Evolutionary conservation across 805 yeast species (phyloP).

Genomic region (Candida gorgasii): DNA sequence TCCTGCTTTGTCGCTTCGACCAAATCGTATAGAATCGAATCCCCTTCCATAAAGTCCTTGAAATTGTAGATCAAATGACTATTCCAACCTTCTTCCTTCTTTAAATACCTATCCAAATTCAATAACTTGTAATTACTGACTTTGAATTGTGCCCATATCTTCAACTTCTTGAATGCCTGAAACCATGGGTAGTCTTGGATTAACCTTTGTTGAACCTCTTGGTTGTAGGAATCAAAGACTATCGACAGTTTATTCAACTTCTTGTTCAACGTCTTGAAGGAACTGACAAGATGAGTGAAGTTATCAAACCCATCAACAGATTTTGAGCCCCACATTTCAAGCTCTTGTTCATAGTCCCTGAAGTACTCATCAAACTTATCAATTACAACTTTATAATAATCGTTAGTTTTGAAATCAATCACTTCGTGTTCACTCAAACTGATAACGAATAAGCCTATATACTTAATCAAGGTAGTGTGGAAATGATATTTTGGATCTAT

Average conservation of each 20-base stretch:
- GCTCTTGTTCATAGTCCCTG: conserved; percentile 9
- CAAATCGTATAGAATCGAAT: conserved; percentile 18
- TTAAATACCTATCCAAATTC: conserved; percentile 34
- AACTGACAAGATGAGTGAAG: conserved; percentile 2
- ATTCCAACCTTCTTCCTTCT: conserved; percentile 8
- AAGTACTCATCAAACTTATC: conserved; percentile 20
- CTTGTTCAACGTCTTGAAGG: conserved; percentile 1
- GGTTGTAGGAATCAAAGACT: conserved; percentile 49
- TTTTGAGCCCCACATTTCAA: conserved; percentile 23
- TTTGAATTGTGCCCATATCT: conserved; percentile 57
- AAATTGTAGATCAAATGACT: conserved; percentile 12
- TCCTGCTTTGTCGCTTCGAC: neutral
- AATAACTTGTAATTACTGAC: conserved; percentile 52
- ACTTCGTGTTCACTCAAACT: conserved; percentile 43
- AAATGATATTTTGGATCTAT: conserved; percentile 27
- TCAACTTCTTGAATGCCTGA: conserved; percentile 56
- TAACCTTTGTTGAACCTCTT: conserved; percentile 50
- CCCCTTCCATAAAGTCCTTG: conserved; percentile 16
- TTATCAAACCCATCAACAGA: conserved; percentile 14
- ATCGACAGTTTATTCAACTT: conserved; percentile 26
- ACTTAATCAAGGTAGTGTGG: conserved; percentile 39
- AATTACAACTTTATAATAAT: conserved; percentile 22
- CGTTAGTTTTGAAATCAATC: conserved; percentile 25
- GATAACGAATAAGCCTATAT: conserved; percentile 35
- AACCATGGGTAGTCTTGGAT: conserved; percentile 80